phyloP scores from a whole-genome alignment of 345 rosid genomes.

The Dimocarpus longan region DNA sequence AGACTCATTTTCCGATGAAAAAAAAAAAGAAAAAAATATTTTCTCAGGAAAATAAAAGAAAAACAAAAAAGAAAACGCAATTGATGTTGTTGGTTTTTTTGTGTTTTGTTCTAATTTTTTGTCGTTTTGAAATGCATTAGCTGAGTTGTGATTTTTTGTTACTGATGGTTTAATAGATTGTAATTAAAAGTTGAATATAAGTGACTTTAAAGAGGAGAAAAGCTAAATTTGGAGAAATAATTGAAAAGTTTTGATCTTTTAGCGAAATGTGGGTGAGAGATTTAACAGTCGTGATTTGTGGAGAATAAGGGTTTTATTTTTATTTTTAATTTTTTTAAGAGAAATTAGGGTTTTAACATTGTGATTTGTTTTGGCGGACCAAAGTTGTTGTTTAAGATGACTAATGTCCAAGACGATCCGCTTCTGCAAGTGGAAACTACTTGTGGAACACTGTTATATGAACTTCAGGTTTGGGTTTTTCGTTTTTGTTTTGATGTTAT shows the following conservation, averaged over 20 bases:
- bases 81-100: neutral
- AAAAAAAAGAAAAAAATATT: neutral
- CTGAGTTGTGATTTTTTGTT: conserved; percentile 5
- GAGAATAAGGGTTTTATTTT: neutral
- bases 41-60: conserved; percentile 17
- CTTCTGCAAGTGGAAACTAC: conserved; percentile 76
- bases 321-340: too few species aligned
- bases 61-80: neutral
- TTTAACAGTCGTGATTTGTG: neutral
- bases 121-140: neutral
- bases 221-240: neutral
- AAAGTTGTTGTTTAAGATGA: conserved; percentile 46
- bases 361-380: conserved; percentile 23
- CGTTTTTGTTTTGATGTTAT: neutral
- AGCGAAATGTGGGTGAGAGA: neutral
- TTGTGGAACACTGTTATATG: conserved; percentile 78
- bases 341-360: neutral
- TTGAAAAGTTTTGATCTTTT: neutral
- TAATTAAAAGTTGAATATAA: neutral
- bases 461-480: conserved; percentile 69
- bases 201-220: neutral
- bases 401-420: conserved; percentile 43
- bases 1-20: conserved; percentile 15
- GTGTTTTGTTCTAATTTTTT: neutral
- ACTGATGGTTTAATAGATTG: neutral